Evolutionary conservation across 768 basidiomycete genomes (phyloP).

Genomic region (Boletellus emodensis): DNA sequence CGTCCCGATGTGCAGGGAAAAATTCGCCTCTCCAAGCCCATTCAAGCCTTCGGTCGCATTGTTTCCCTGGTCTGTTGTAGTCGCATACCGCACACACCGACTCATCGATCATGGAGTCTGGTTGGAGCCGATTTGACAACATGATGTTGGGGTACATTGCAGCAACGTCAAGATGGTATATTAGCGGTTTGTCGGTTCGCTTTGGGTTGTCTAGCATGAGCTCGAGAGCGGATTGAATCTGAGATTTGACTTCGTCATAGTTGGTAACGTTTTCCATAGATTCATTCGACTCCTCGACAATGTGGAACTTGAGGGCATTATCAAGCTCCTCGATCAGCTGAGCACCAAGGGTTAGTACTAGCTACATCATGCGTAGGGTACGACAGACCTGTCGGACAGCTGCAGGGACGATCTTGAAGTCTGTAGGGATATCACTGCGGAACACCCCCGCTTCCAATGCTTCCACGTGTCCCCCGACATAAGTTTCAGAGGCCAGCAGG

Average conservation of each 20-base stretch:
- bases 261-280: conserved; percentile 84
- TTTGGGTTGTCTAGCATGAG: conserved; percentile 87
- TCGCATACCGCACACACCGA: conserved; percentile 97
- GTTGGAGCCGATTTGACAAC: conserved; percentile 98
- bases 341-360: not conserved
- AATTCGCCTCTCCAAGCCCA: conserved; percentile 99
- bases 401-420: conserved; percentile 90
- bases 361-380: not conserved
- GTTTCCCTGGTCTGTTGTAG: conserved; percentile 93
- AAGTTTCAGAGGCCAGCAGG: conserved; percentile 94
- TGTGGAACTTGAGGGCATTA: conserved; percentile 83
- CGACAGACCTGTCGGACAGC: conserved; percentile 76
- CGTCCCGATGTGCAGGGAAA: conserved; percentile 95
- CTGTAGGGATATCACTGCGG: conserved; percentile 88
- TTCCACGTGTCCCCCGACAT: conserved; percentile 98
- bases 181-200: conserved; percentile 87
- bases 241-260: conserved; percentile 85
- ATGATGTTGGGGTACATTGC: conserved; percentile 99
- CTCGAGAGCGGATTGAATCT: conserved; percentile 77
- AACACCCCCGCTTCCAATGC: conserved; percentile 98
- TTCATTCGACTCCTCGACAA: conserved; percentile 78
- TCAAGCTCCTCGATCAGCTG: conserved; percentile 95
- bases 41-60: conserved; percentile 86
- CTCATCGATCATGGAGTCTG: conserved; percentile 96
- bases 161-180: conserved; percentile 98